phyloP scores from a whole-genome alignment of 768 basidiomycete species.

The Leccinum rimulosum region DNA sequence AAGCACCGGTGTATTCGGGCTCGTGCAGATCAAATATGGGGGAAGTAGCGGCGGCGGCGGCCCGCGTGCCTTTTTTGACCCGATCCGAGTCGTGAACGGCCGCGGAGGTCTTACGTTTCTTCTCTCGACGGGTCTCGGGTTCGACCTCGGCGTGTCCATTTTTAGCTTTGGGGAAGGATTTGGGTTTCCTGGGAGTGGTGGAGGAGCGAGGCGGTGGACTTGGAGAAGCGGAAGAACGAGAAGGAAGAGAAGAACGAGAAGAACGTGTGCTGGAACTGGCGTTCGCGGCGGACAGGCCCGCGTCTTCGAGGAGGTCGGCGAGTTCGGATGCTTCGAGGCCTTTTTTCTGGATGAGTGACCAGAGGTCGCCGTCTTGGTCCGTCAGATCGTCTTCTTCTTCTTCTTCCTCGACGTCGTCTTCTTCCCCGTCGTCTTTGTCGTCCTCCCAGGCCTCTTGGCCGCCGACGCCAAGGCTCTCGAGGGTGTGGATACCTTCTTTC shows the following conservation, averaged over 20 bases:
- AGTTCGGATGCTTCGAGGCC: conserved; percentile 49
- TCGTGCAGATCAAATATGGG: conserved; percentile 70
- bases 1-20: conserved; percentile 50
- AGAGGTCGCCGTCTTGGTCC: conserved; percentile 43
- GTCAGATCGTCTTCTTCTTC: conserved; percentile 31
- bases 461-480: conserved; percentile 84
- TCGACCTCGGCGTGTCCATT: conserved; percentile 2
- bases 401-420: conserved; percentile 7
- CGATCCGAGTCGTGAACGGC: conserved; percentile 8
- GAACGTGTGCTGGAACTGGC: conserved; percentile 6
- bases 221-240: neutral
- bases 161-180: conserved; percentile 1
- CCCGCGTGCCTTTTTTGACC: conserved; percentile 31
- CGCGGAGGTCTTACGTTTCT: conserved; percentile 52
- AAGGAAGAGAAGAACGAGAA: neutral
- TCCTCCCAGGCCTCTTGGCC: conserved; percentile 48
- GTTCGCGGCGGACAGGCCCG: conserved; percentile 21
- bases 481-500: conserved; percentile 74
- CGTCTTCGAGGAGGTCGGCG: conserved; percentile 55
- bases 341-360: conserved; percentile 39
- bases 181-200: conserved; percentile 1
- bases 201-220: conserved; percentile 7
- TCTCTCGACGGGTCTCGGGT: conserved; percentile 44
- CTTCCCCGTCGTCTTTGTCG: conserved; percentile 32
- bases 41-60: conserved; percentile 25